Conservation (phyloP, 140 eudicot species). For the Stevia rebaudiana region DNA sequence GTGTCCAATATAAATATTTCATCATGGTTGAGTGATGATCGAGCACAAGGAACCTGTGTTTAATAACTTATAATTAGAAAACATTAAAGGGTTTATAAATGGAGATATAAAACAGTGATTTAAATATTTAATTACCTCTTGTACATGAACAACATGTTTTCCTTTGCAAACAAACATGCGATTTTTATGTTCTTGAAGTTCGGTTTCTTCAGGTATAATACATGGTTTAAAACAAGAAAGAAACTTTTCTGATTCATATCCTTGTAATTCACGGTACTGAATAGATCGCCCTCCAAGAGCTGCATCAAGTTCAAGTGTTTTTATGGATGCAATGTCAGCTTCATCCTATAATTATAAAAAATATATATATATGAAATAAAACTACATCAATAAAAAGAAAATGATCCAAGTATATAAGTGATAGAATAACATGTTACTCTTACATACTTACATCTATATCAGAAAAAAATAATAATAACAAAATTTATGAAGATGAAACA, state of each 20-base stretch:
- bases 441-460: too few species aligned
- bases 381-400: not conserved
- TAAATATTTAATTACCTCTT: slow-evolving; percentile 26
- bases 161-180: slow-evolving; percentile 51
- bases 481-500: not conserved
- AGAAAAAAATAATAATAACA: not conserved
- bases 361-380: not conserved
- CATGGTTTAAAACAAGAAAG: slow-evolving; percentile 91
- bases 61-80: not conserved
- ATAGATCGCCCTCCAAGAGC: slow-evolving; percentile 90
- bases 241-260: slow-evolving; percentile 75
- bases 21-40: slow-evolving; percentile 56
- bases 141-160: slow-evolving; percentile 43
- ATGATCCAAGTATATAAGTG: not conserved
- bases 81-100: not conserved
- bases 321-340: slow-evolving; percentile 68
- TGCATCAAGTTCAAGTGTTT: slow-evolving; percentile 82
- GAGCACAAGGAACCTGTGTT: slow-evolving; percentile 40
- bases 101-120: not conserved
- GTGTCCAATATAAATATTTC: slow-evolving; percentile 43
- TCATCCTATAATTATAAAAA: slow-evolving; percentile 50
- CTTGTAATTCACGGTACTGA: slow-evolving; percentile 91
- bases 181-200: slow-evolving; percentile 32
- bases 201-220: slow-evolving; percentile 49
- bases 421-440: not conserved